Evolutionary conservation across 306 rosid genomes (phyloP), one percentile per base, ranked within the genome.

Genomic region (Cucumis hystrix): DNA sequence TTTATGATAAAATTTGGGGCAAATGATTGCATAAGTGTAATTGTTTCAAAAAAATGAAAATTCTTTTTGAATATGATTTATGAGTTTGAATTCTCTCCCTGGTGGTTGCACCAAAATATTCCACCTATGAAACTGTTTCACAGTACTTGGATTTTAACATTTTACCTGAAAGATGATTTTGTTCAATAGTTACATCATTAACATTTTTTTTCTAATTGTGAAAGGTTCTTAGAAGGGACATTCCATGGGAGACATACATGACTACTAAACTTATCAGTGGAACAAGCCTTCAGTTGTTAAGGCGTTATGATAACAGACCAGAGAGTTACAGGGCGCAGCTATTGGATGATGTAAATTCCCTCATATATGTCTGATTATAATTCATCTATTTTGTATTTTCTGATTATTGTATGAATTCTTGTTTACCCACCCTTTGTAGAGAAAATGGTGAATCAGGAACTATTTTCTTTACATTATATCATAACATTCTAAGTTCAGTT

Each of bases 191-290:
- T 57, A 18, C 67, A 33, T 51, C 39, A 14, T 78, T 35, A n/a
- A 58, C 52, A 33, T 59, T 23, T 60, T 33, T 33, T 76, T 58
- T n/a, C 67, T 79, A 30, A 73, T 59, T 68, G 47, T 45, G 35
- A 49, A 52, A 84, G 98, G 98, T 90, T 78, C 83, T 95, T 81
- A 88, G 81, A 52, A 90, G 96, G 82, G 98, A 95, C 85, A 95
- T 95, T 64, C 98, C 97, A 75, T 95, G 97, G 98, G 98, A 95
- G 86, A 91, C 97, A 5, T 95, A 95, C 91, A 92, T 95, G 97
- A 83, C 91, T 3, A 92, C 97, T 14, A 95, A 95, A 88, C 92
- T 92, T 68, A 95, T 95, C 85, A 84, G 96, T 8, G 91, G 98
- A 57, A 95, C 97, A 7, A 87, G 87, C 85, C 97, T 95, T 86